phyloP scores from a whole-genome alignment of 1,284 basidiomycete genomes.

The Marasmius tenuissimus region DNA sequence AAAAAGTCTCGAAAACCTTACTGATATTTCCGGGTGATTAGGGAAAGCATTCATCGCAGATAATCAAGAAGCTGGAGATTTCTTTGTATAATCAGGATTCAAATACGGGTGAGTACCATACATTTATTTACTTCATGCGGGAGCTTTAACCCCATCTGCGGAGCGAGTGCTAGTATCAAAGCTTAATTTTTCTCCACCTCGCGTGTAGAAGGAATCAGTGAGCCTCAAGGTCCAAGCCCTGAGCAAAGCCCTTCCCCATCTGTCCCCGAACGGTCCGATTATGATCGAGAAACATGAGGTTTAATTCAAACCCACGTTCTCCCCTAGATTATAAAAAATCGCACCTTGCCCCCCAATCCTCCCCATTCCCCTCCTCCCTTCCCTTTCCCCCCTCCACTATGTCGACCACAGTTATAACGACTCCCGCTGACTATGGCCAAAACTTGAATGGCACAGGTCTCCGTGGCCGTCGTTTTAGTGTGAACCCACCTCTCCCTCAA shows the following conservation, averaged over 20 bases:
- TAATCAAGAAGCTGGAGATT: no score
- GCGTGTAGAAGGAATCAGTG: background rate
- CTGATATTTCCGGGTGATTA: no score
- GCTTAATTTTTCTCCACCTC: background rate
- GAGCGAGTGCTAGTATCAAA: background rate
- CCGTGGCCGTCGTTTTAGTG: background rate
- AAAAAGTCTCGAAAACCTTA: no score
- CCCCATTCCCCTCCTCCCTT: background rate
- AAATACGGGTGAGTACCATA: no score
- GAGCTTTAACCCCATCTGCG: background rate
- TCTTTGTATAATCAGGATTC: no score
- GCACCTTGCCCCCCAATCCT: background rate
- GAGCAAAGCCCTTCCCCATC: background rate
- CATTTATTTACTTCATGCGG: no score
- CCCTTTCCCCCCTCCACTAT: background rate
- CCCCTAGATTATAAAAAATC: background rate
- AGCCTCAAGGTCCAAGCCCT: background rate
- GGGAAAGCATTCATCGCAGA: no score
- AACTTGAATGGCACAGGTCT: background rate
- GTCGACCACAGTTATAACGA: background rate
- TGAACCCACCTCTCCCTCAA: conserved; percentile 1
- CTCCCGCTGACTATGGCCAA: conserved; percentile 2
- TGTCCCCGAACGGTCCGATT: background rate
- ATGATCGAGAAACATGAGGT: background rate
- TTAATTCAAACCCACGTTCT: background rate